Evolutionary conservation across 2,329 filamentous ascomycete genomes (phyloP), one percentile per base, ranked within the genome.

Genomic region (Colletotrichum aenigma): DNA sequence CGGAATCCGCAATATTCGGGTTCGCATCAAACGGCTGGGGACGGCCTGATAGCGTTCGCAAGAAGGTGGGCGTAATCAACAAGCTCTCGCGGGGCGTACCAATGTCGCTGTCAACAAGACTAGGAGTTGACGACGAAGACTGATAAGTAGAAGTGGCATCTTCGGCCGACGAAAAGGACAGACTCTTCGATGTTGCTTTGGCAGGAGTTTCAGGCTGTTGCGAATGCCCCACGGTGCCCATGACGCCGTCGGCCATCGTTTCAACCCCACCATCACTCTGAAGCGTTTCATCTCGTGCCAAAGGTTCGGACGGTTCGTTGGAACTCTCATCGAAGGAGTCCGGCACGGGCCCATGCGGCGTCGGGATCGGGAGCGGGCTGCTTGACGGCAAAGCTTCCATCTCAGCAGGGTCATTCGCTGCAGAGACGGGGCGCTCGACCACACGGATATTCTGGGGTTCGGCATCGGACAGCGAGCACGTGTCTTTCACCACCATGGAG

Each of bases 401-500:
- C 48, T 70, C 75, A 13, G 64, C 75, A 70, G 71, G 72, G 75
- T 76, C 72, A 52, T 66, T 69, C 68, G 73, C 72, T 75, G 70
- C 64, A 66, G 52, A 48, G 18, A 75, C 70, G 9, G 74, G 61
- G 10, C 72, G 72, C 61, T 78, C 77, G 38, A 76, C 43, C 18
- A 76, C 61, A 26, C 70, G 77, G n/a, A 78, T 65, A 32, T 78
- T 78, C 55, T 72, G 65, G 32, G 83, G 73, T 18, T 82, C 81
- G 34, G 79, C 74, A 61, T 79, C 79, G 48, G 85, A 83, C 21
- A 90, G 82, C 16, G 84, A 84, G 76, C 88, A 88, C 2, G 89
- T 90, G 76, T 91, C 89, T 76, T 85, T 88, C 78, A 88, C 89
- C 21, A 90, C 81, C 80, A 86, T 86, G 55, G 87, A 84, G 26